Percentiles rank a stretch among this genome's conserved stretches.
Evolutionary conservation across 2,329 filamentous ascomycete species (phyloP).

Genomic region (Microcyclospora pomicola): DNA sequence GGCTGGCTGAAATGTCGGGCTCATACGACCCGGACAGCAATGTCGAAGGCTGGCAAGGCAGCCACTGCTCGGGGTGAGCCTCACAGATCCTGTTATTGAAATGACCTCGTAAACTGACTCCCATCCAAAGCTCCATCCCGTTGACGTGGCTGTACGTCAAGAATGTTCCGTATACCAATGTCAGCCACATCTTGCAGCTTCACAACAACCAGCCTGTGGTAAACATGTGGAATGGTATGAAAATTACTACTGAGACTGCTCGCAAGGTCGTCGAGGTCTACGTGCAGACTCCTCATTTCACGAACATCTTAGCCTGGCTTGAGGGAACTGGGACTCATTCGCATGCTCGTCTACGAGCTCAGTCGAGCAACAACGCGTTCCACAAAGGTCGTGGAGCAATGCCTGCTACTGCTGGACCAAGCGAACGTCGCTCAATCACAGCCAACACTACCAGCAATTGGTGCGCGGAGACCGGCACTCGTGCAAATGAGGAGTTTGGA

Average conservation of each 20-base stretch:
- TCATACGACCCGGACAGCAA: constrained; percentile 8
- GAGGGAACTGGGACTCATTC: neutral
- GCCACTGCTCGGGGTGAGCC: constrained; percentile 7
- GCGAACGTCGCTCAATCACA: neutral
- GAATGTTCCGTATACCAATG: constrained; percentile 15
- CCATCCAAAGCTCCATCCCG: constrained; percentile 11
- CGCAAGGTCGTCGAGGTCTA: constrained; percentile 16
- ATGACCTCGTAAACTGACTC: neutral
- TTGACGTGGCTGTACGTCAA: constrained; percentile 19
- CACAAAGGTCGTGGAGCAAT: neutral
- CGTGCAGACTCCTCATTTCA: constrained; percentile 9
- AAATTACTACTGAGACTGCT: constrained; percentile 13
- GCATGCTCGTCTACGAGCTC: neutral
- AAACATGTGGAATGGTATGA: constrained; percentile 24
- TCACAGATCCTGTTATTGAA: neutral
- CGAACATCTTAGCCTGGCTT: constrained; percentile 6
- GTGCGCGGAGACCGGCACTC: neutral
- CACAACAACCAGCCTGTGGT: constrained; percentile 12
- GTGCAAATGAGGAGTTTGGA: neutral
- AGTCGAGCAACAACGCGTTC: neutral
- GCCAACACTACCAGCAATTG: neutral
- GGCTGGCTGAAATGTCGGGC: constrained; percentile 18
- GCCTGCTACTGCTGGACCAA: neutral
- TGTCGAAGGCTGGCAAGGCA: constrained; percentile 12
- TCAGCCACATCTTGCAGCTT: constrained; percentile 13